These are phyloP conservation scores for Aspergillus mulundensis DNA, from an alignment of 495 filamentous ascomycete genomes.

Conservation along the genomic window DNA sequence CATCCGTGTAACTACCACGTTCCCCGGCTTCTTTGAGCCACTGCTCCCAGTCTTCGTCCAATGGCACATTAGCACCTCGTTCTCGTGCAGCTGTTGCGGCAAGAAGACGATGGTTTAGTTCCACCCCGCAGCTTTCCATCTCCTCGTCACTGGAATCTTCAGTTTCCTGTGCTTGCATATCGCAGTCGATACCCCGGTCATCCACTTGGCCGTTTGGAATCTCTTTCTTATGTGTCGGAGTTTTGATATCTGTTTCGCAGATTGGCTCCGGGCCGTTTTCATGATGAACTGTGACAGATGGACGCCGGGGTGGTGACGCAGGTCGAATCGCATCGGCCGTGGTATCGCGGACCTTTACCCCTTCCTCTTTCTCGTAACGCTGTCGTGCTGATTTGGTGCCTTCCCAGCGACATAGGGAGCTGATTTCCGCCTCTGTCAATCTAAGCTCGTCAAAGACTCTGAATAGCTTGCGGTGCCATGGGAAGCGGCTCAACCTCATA, in stretches of 20 bases:
- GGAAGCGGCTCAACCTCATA: conserved; percentile 74
- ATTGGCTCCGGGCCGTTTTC: conserved; percentile 30
- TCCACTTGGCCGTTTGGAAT: conserved; percentile 22
- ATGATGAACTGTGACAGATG: conserved; percentile 32
- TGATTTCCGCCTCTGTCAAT: conserved; percentile 74
- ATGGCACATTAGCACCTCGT: conserved; percentile 57
- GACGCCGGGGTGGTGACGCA: conserved; percentile 30
- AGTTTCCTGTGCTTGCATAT: conserved; percentile 36
- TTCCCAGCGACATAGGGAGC: conserved; percentile 81
- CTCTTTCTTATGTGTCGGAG: conserved; percentile 27
- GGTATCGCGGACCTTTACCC: conserved; percentile 69
- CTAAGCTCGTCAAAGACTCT: conserved; percentile 73
- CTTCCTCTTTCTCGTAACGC: conserved; percentile 75
- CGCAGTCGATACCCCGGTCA: conserved; percentile 23
- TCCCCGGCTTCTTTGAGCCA: conserved; percentile 81
- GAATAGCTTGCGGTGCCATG: conserved; percentile 78
- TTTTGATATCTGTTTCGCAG: conserved; percentile 28
- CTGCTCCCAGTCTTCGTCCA: conserved; percentile 81
- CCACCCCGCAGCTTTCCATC: conserved; percentile 66
- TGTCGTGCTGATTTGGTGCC: conserved; percentile 89
- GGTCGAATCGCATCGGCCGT: conserved; percentile 62
- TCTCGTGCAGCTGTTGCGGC: conserved; percentile 63
- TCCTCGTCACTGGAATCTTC: conserved; percentile 65
- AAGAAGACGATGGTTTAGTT: conserved; percentile 68
- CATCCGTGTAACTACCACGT: conserved; percentile 42